phyloP scores from a whole-genome alignment of 2,329 filamentous ascomycete genomes.

The Didymella glomerata region DNA sequence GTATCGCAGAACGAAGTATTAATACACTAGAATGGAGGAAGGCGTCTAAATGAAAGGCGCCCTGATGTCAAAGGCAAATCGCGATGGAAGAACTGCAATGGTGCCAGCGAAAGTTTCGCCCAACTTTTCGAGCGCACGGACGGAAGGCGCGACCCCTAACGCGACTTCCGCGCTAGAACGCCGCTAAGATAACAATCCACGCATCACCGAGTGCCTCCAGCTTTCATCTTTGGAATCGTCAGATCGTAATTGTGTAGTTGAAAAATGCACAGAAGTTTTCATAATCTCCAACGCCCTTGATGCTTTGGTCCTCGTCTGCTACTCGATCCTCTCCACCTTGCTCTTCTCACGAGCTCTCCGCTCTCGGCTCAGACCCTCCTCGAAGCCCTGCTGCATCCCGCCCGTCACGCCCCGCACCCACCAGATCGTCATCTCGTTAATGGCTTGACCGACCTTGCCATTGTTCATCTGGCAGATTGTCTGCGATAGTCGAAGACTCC shows the following conservation, averaged over 20 bases:
- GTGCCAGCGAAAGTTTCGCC: conserved; percentile 14
- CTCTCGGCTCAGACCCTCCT: conserved; percentile 55
- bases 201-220: conserved; percentile 1
- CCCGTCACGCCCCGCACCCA: conserved; percentile 70
- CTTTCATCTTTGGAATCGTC: background rate
- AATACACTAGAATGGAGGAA: conserved; percentile 1
- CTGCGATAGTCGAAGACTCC: conserved; percentile 61
- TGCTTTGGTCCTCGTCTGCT: background rate
- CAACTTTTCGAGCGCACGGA: conserved; percentile 16
- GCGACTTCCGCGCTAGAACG: conserved; percentile 7
- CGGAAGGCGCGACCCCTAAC: conserved; percentile 12
- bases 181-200: conserved; percentile 16
- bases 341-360: conserved; percentile 13
- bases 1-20: conserved; percentile 11
- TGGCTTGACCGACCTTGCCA: conserved; percentile 67
- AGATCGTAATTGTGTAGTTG: background rate
- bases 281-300: background rate
- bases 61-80: conserved; percentile 17
- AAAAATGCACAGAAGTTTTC: background rate
- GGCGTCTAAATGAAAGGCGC: conserved; percentile 16
- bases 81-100: conserved; percentile 12
- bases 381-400: conserved; percentile 71
- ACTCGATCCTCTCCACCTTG: conserved; percentile 15
- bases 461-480: conserved; percentile 69
- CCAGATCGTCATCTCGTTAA: conserved; percentile 67